Evolutionary conservation across 2,329 filamentous ascomycete genomes (phyloP), one percentile per base, ranked within the genome.

Genomic region (Aspergillus persii): DNA sequence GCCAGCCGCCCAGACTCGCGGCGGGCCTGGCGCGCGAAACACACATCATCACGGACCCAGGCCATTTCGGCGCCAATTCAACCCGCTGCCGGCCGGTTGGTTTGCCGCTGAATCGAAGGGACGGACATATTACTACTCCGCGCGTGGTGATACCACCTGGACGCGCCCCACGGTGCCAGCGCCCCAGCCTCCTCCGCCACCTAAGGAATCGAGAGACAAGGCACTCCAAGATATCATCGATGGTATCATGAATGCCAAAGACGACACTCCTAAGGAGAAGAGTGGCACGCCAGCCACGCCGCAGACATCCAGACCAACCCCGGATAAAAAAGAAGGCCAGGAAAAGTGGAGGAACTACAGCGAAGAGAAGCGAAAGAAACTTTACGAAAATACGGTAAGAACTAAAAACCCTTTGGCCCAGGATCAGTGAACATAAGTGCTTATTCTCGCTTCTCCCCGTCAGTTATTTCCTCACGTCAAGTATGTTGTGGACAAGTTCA

Each of bases 371-470:
- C 91, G 95, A 76, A 96, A 92, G 85, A 96, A 92, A 79, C 83
- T 96, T 2, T 98, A 97, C 69, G 93, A 97, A 75, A 93, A 93
- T 71, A 96, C 92, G 54, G 92, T 96, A 82, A 74, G 90, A 7
- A 41, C 15, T 41, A 41, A 12, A 41, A 12, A n/a, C 4, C 36
- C 12, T 15, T 41, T 41, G 36, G n/a, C 36, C 36, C 15, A n/a
- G 5, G 1, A 5, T n/a, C 15, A n/a, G 12, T 15, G 15, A 41
- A 12, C 18, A 23, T n/a, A n/a, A 5, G 11, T 41, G 36, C 36
- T 41, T 7, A 41, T 41, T 41, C 15, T 15, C 36, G 6, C n/a
- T 15, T 39, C 36, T 36, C 70, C 29, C 29, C 11, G 12, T 5
- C 65, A 95, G 92, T 82, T 97, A 6, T 91, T 89, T 70, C 92